Conservation (phyloP, 2,329 filamentous ascomycete species). For the Rutstroemia sp. region DNA sequence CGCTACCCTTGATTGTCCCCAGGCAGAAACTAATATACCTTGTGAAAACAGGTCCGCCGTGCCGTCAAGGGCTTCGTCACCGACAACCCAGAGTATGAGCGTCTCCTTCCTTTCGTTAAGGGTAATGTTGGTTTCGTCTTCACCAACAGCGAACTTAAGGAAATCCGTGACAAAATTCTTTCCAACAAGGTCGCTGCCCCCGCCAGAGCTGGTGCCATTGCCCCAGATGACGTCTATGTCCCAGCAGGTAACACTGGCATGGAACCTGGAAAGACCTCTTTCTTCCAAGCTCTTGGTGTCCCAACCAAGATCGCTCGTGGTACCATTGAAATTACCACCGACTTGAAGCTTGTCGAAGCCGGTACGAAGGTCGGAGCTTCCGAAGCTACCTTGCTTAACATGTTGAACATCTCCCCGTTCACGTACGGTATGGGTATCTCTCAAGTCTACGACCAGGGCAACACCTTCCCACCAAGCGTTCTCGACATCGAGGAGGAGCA, state of each 20-base stretch:
- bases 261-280: constrained; percentile 99
- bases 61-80: constrained; percentile 88
- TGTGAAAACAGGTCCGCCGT: constrained; percentile 66
- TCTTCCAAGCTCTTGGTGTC: constrained; percentile 99
- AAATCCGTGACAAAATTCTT: constrained; percentile 87
- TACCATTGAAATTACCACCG: constrained; percentile 99
- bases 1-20: neutral
- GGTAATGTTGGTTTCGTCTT: constrained; percentile 99
- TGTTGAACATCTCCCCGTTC: constrained; percentile 99
- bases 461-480: constrained; percentile 78
- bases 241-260: constrained; percentile 99
- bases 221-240: constrained; percentile 86
- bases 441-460: constrained; percentile 97
- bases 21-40: constrained; percentile 9
- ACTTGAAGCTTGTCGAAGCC: constrained; percentile 95
- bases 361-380: constrained; percentile 94
- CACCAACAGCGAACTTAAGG: constrained; percentile 95
- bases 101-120: constrained; percentile 89
- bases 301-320: constrained; percentile 99
- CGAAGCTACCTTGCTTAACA: constrained; percentile 97
- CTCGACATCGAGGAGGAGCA: constrained; percentile 94
- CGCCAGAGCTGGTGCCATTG: constrained; percentile 94
- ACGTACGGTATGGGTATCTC: constrained; percentile 96
- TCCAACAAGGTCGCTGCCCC: constrained; percentile 96
- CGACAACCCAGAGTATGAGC: constrained; percentile 96